These are phyloP conservation scores for Trichophyton mentagrophytes DNA, from an alignment of 2,329 filamentous ascomycete species.

Conservation along the genomic window DNA sequence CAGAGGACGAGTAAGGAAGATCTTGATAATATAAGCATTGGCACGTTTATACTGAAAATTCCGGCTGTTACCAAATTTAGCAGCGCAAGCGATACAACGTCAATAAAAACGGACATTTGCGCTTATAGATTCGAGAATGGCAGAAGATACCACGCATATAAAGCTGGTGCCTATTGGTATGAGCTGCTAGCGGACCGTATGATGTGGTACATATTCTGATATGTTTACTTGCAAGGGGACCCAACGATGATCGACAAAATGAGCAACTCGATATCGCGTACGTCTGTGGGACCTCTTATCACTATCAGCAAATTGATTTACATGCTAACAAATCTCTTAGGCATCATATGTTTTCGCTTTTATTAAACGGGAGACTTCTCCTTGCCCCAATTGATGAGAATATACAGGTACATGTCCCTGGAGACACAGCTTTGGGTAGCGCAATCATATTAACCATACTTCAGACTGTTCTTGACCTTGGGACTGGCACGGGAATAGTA, in stretches of 20 bases:
- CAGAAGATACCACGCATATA: constrained; percentile 21
- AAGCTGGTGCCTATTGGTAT: constrained; percentile 8
- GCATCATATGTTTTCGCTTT: constrained; percentile 36
- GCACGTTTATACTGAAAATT: neutral
- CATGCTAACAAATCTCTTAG: neutral
- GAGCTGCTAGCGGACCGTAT: neutral
- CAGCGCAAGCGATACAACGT: constrained; percentile 6
- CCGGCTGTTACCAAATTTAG: neutral
- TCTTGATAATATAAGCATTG: neutral
- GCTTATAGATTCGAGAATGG: constrained; percentile 19
- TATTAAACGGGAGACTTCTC: constrained; percentile 34
- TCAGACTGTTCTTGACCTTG: constrained; percentile 15
- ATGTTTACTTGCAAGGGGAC: constrained; percentile 5
- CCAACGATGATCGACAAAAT: constrained; percentile 16
- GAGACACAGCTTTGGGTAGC: neutral
- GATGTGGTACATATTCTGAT: neutral
- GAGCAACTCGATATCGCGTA: constrained; percentile 15
- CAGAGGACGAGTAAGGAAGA: neutral
- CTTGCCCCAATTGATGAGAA: constrained; percentile 30
- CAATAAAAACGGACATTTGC: constrained; percentile 2
- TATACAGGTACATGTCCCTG: constrained; percentile 1
- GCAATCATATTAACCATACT: neutral
- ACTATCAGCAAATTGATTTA: neutral
- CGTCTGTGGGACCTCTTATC: neutral
- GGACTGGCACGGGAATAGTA: constrained; percentile 14